Percentiles rank a stretch among this genome's conserved stretches.
Evolutionary conservation across 495 filamentous ascomycete species (phyloP).

Genomic region (Cercophora sp.): DNA sequence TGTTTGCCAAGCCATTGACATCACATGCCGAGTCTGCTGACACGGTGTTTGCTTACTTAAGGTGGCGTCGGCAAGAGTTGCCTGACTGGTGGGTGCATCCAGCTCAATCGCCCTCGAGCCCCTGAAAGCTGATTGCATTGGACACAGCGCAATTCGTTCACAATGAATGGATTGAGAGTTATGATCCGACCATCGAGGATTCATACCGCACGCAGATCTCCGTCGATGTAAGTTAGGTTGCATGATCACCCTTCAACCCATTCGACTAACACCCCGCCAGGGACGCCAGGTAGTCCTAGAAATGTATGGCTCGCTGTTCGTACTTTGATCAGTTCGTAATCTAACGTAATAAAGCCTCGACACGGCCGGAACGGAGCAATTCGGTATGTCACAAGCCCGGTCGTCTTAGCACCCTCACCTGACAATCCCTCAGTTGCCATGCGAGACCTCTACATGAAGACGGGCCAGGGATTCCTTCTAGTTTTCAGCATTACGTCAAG

Average conservation of each 20-base stretch:
- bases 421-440: slow-evolving; percentile 40
- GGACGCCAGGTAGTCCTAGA: slow-evolving; percentile 94
- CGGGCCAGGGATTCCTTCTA: slow-evolving; percentile 92
- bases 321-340: not conserved
- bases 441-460: slow-evolving; percentile 95
- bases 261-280: slow-evolving; percentile 40
- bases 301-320: slow-evolving; percentile 63
- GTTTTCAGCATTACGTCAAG: slow-evolving; percentile 95
- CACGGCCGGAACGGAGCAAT: slow-evolving; percentile 96
- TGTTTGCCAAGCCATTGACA: slow-evolving; percentile 16
- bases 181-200: slow-evolving; percentile 96
- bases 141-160: slow-evolving; percentile 92
- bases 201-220: slow-evolving; percentile 92
- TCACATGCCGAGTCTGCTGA: slow-evolving; percentile 33
- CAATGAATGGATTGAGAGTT: slow-evolving; percentile 98
- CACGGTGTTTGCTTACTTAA: slow-evolving; percentile 34
- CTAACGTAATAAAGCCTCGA: slow-evolving; percentile 63
- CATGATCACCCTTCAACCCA: not conserved
- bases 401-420: not conserved
- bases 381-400: slow-evolving; percentile 61
- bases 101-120: slow-evolving; percentile 11
- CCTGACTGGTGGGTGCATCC: slow-evolving; percentile 71
- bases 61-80: slow-evolving; percentile 98
- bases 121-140: slow-evolving; percentile 15
- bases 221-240: slow-evolving; percentile 70